Evolutionary conservation across 225 moss, liverwort and hornwort genomes (phyloP).

Genomic region (Bryoerythrophyllum caledonicum): DNA sequence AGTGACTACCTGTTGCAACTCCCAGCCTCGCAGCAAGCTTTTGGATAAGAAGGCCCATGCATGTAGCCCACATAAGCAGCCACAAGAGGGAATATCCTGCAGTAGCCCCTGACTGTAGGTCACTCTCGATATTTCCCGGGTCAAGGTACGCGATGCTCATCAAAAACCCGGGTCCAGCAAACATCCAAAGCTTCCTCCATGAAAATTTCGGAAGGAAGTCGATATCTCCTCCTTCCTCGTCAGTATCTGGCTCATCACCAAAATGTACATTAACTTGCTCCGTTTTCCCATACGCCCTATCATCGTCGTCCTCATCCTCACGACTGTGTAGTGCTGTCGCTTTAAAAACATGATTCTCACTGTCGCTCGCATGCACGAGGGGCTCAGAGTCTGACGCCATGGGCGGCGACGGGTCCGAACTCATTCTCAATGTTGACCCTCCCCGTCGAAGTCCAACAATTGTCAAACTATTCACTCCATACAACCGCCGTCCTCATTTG

Average conservation of each 20-base stretch:
- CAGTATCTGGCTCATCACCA: conserved; percentile 46
- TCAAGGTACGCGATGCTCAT: conserved; percentile 95
- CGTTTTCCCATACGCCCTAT: conserved; percentile 63
- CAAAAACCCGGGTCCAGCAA: conserved; percentile 84
- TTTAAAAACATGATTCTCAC: conserved; percentile 16
- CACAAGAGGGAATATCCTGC: conserved; percentile 80
- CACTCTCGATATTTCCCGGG: conserved; percentile 92
- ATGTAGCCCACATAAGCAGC: conserved; percentile 89
- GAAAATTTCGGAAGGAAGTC: conserved; percentile 79
- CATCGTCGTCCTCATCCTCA: conserved; percentile 40
- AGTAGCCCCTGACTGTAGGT: conserved; percentile 79
- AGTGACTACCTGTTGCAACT: conserved; percentile 85
- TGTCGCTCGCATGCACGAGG: conserved; percentile 32
- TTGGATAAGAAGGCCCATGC: conserved; percentile 84
- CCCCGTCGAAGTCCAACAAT: neutral
- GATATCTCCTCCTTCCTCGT: conserved; percentile 58
- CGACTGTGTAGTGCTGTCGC: neutral
- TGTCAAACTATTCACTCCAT: neutral
- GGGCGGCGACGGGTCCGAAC: conserved; percentile 14
- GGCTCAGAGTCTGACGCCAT: conserved; percentile 45
- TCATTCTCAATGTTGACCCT: neutral
- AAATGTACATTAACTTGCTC: conserved; percentile 67
- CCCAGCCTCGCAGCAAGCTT: conserved; percentile 78
- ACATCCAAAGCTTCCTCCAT: conserved; percentile 88
- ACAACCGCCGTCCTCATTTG: conserved; percentile 7